Evolutionary conservation across 495 filamentous ascomycete species (phyloP), one percentile per base, ranked within the genome.

Genomic region (Aspergillus diversus): DNA sequence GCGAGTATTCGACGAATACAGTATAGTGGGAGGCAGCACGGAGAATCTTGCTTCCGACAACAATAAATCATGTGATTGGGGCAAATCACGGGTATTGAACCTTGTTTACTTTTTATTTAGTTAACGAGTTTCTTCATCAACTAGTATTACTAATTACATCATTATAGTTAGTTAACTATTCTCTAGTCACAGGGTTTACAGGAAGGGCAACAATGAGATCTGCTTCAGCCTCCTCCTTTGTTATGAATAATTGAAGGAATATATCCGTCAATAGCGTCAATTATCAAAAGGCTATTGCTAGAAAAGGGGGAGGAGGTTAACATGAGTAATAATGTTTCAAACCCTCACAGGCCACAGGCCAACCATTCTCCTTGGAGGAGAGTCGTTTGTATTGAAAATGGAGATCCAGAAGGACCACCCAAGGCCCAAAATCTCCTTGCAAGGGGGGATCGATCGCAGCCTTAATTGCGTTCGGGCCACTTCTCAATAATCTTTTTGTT

Each of bases 211-310:
- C 21, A 27, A 27, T 27, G 21, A 27, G 21, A 27, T 27, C 21
- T 27, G 2, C 21, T 27, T 27, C 21, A 27, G 13, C 8, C 46
- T 49, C 47, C 47, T 50, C 39, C 39, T 43, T 56, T n/a, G 31
- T 8, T 50, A 5, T 39, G n/a, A 62, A 63, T 66, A 53, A 64
- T 66, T 60, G 60, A 46, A 27, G 7, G 16, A 33, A 16, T 27
- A 60, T 60, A 27, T 27, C 21, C 21, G 21, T 27, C 21, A 27
- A 27, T 37, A 56, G 61, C 52, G 57, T 67, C 65, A 67, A 67
- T 67, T 64, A 66, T 66, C 60, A 47, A 13, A 34, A 49, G 17
- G 59, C 63, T 67, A 70, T 70, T 66, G 65, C 65, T 54, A 61
- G 50, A 27, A 55, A 61, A 70, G 68, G 68, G 68, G 61, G 59